phyloP scores from a whole-genome alignment of 257 asterid genomes.

The Solanum lycopersicoides region DNA sequence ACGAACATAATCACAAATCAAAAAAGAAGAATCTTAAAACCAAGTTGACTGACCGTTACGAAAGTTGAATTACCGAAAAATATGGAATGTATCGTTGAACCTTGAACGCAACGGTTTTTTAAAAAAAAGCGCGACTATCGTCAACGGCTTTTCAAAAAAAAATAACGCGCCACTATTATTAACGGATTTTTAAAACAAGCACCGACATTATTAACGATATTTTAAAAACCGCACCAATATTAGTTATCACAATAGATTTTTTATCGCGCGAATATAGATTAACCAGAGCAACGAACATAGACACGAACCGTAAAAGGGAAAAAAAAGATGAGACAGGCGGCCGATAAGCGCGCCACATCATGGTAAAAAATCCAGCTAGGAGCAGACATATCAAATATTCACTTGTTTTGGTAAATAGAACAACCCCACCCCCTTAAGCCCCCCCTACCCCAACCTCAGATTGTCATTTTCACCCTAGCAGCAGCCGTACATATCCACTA shows the following conservation, averaged over 20 bases:
- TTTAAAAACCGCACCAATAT: neutral
- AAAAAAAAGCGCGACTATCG: too few relatives aligned
- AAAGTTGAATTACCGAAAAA: neutral
- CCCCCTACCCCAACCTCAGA: neutral
- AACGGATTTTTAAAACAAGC: neutral
- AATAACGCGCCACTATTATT: neutral
- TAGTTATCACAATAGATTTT: neutral
- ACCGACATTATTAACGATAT: neutral
- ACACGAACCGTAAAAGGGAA: neutral
- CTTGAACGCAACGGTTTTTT: neutral
- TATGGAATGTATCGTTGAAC: neutral
- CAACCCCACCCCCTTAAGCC: neutral
- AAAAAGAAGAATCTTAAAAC: neutral
- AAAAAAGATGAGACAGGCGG: neutral
- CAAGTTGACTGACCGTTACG: accelerated
- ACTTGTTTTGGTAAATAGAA: neutral
- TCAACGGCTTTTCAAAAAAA: neutral
- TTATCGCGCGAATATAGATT: neutral
- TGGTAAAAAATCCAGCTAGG: neutral
- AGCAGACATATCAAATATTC: neutral
- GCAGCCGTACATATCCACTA: neutral
- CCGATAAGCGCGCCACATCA: neutral
- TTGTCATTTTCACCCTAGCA: neutral
- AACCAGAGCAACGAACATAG: neutral
- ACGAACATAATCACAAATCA: neutral